Evolutionary conservation across 306 rosid species (phyloP).

Genomic region (Vicia villosa): DNA sequence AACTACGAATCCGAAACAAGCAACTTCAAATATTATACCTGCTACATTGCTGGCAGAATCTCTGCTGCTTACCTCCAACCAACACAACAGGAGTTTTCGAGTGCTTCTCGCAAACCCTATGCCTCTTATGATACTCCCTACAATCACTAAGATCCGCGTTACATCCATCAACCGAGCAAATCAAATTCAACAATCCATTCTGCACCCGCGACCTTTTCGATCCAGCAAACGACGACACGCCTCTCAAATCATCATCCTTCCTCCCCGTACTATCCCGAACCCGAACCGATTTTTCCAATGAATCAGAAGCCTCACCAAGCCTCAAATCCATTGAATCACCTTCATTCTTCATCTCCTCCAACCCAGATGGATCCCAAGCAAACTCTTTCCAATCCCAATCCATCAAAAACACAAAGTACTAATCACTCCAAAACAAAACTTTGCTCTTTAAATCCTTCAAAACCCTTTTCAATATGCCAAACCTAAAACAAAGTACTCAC

Average conservation of each 20-base stretch:
- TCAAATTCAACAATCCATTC: constrained; percentile 52
- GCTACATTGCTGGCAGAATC: constrained; percentile 98
- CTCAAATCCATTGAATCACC: constrained; percentile 50
- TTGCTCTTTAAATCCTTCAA: constrained; percentile 17
- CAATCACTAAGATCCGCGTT: constrained; percentile 72
- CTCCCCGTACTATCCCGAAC: neutral
- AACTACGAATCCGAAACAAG: constrained; percentile 5
- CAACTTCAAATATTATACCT: constrained; percentile 50
- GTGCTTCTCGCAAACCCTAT: constrained; percentile 81
- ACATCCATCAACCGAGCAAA: constrained; percentile 84
- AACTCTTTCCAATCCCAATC: constrained; percentile 83
- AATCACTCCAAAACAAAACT: constrained; percentile 21
- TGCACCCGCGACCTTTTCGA: constrained; percentile 56
- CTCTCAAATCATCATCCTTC: constrained; percentile 31
- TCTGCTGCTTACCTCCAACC: constrained; percentile 67
- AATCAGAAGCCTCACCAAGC: constrained; percentile 46
- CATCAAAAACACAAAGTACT: constrained; percentile 44
- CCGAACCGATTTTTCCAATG: constrained; percentile 27
- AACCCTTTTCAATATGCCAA: constrained; percentile 38
- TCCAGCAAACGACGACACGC: constrained; percentile 43
- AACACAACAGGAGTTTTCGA: constrained; percentile 77
- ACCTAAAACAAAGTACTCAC: constrained; percentile 45
- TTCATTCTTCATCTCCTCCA: constrained; percentile 39
- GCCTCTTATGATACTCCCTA: constrained; percentile 85
- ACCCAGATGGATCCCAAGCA: constrained; percentile 64